These are phyloP conservation scores for Apostasia ramifera DNA, from an alignment of 106 monocot genomes.

Conservation along the genomic window DNA sequence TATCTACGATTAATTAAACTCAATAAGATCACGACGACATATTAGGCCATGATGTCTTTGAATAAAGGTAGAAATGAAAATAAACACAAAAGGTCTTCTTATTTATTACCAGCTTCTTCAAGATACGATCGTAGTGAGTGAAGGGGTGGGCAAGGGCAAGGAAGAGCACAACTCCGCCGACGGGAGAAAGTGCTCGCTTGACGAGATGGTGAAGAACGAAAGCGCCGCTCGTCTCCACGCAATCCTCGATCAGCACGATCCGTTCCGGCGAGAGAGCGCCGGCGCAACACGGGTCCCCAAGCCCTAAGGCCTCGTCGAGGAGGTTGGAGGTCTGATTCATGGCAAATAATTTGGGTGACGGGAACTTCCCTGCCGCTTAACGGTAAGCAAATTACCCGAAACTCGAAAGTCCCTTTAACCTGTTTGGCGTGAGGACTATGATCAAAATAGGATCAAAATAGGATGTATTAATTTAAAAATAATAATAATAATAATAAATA, in stretches of 20 bases:
- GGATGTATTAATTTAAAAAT: too few relatives aligned
- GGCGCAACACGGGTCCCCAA: neutral
- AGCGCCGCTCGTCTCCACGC: slow-evolving; percentile 81
- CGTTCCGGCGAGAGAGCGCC: slow-evolving; percentile 12
- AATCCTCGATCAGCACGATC: slow-evolving; percentile 65
- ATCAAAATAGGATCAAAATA: too few relatives aligned
- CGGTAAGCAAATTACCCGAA: too few relatives aligned
- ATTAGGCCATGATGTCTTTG: slow-evolving; percentile 10
- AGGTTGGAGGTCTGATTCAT: slow-evolving; percentile 27
- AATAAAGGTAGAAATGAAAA: slow-evolving; percentile 11
- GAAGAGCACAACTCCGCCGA: slow-evolving; percentile 33
- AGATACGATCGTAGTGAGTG: slow-evolving; percentile 80
- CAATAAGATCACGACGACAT: neutral
- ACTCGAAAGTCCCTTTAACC: too few relatives aligned
- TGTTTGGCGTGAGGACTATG: too few relatives aligned
- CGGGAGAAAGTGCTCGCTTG: slow-evolving; percentile 40
- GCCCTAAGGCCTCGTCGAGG: slow-evolving; percentile 67
- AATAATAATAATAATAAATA: too few relatives aligned
- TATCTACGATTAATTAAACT: neutral
- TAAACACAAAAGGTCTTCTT: neutral
- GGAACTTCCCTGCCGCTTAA: too few relatives aligned
- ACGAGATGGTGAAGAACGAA: slow-evolving; percentile 69
- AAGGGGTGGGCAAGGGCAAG: slow-evolving; percentile 69
- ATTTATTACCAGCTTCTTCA: slow-evolving; percentile 59
- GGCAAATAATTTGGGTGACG: too few relatives aligned